Evolutionary conservation across 176 grass and related monocot species (phyloP), one percentile per base, ranked within the genome.

Genomic region (Hsuehochloa calcarea): DNA sequence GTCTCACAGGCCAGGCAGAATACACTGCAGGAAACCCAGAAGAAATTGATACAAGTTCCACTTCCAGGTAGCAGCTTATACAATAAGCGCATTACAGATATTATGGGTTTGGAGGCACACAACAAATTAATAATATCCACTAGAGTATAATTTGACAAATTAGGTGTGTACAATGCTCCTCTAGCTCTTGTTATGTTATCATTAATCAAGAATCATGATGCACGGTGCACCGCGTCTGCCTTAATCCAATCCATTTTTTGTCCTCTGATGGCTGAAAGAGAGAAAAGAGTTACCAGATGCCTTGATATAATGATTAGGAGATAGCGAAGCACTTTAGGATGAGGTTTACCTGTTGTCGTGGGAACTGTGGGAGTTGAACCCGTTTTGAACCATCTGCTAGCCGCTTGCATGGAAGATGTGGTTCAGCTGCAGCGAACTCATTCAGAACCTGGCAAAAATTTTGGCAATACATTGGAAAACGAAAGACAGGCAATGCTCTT

Each of bases 331-430:
- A 22, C 4, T 2, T 0, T 25, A 26, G 27, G 63, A 85, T 74
- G 10, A 46, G 2, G 34, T 34, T 81, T 79, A 82, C 83, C 82
- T 90, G 74, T 41, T 88, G 74, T 49, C 71, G 22, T 80, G 23
- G 40, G 39, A 90, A 93, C 39, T 89, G 74, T 2, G 93, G 88
- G 29, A 95, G 87, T 31, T 87, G 89, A 84, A 95, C 96, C 62
- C 93, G 89, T 84, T 98, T 98, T 0, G 90, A 95, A 52, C 93
- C 91, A 69, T 95, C 96, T 49, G 93, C 93, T 91, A 93, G 75
- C 74, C 91, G 88, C 81, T 98, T 98, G 80, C 91, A 89, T 70
- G 91, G 91, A 41, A 84, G 77, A 85, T 63, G 74, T 74, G 71
- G 44, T 87, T 90, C 88, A 92, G 87, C 83, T 84, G 93, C 87